phyloP scores from a whole-genome alignment of 2,329 filamentous ascomycete genomes.

The Ophiostoma sp. region DNA sequence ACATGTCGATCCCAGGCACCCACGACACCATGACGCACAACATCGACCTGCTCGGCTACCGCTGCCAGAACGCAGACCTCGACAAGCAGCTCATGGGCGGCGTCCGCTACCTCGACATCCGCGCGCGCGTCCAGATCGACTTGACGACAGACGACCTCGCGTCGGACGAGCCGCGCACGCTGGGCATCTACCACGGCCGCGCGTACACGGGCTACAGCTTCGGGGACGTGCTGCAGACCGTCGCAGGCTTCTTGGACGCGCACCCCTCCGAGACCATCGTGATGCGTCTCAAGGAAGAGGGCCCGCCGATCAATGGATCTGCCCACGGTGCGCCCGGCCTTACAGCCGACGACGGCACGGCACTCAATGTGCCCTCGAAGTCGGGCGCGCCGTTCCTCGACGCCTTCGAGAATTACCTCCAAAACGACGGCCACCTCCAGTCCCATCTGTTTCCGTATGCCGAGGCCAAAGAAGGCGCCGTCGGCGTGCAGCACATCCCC shows the following conservation, averaged over 20 bases:
- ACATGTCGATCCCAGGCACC: constrained; percentile 47
- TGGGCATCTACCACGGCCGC: constrained; percentile 45
- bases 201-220: constrained; percentile 43
- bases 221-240: constrained; percentile 39
- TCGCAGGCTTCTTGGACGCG: constrained; percentile 42
- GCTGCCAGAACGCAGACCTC: constrained; percentile 47
- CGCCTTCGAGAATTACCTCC: constrained; percentile 40
- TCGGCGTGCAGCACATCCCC: constrained; percentile 32
- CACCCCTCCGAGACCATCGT: constrained; percentile 45
- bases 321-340: constrained; percentile 21
- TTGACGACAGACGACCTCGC: neutral
- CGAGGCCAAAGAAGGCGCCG: constrained; percentile 28
- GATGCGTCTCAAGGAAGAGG: constrained; percentile 48
- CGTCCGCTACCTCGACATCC: constrained; percentile 47
- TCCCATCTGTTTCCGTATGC: constrained; percentile 30
- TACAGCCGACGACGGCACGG: neutral
- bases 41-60: constrained; percentile 34
- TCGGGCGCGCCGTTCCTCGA: constrained; percentile 38
- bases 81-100: constrained; percentile 42
- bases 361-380: neutral
- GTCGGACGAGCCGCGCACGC: constrained; percentile 24
- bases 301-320: constrained; percentile 32
- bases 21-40: constrained; percentile 50
- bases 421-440: constrained; percentile 34
- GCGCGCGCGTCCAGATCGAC: constrained; percentile 36